Evolutionary conservation across 75 land plant genomes (phyloP).

Genomic region (Adiantum capillusveneris): DNA sequence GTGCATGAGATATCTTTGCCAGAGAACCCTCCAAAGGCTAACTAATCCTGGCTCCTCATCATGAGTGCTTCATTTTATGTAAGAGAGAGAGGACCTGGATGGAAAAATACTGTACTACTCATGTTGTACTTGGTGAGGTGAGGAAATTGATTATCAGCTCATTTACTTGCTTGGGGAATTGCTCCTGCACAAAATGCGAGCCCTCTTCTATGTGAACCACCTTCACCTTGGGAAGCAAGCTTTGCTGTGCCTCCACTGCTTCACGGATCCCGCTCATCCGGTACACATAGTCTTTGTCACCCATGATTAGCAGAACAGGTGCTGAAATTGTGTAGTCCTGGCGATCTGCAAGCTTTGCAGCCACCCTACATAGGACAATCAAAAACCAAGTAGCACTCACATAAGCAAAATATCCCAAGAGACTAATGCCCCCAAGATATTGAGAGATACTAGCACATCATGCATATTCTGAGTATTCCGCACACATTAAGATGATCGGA

Average conservation of each 20-base stretch:
- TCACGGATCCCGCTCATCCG: constrained; percentile 12
- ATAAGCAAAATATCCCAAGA: no score
- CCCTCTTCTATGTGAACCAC: constrained; percentile 22
- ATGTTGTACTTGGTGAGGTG: no score
- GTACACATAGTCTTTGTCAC: constrained; percentile 22
- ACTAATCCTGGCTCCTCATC: no score
- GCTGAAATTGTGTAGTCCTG: constrained; percentile 10
- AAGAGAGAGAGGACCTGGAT: no score
- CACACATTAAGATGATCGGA: no score
- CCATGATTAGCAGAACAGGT: constrained; percentile 29
- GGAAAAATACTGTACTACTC: no score
- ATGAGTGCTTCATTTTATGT: no score
- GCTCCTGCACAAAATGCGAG: constrained; percentile 37
- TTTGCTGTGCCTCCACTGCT: background rate
- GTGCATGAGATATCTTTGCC: no score
- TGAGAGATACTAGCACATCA: no score
- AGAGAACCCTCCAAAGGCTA: no score
- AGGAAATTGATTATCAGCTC: constrained; percentile 22
- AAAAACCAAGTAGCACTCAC: no score
- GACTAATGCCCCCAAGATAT: no score
- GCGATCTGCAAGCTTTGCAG: background rate
- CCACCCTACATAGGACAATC: constrained; percentile 10
- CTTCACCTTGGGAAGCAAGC: constrained; percentile 10
- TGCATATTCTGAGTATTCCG: background rate
- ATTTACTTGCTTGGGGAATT: constrained; percentile 36